Evolutionary conservation across 2,329 filamentous ascomycete genomes (phyloP), one percentile per base, ranked within the genome.

Genomic region (Emericellopsis cladophorae): DNA sequence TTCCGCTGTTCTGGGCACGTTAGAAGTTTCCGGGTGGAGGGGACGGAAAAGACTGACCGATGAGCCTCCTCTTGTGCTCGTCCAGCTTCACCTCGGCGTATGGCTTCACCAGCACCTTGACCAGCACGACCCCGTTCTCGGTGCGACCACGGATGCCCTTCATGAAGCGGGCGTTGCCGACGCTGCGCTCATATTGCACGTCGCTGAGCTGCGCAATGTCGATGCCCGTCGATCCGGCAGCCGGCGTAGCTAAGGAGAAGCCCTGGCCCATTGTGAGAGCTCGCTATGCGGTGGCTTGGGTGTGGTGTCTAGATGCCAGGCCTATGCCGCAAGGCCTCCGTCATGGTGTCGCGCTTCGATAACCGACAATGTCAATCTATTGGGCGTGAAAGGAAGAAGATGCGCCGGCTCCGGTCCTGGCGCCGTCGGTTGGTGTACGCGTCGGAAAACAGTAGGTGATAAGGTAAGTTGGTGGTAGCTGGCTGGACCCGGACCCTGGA

Each of bases 41-140:
- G 22, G 37, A 14, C 14, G 29, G 18, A 10, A 12, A n/a, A 26
- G 15, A 24, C 34, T 40, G 63, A 90, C 86, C 70, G 44, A 82
- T 73, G 34, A 96, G 81, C 48, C 77, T 75, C 53, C 77, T 77
- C 53, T 84, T 81, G 63, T 95, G 94, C 47, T 78, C 67, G 47
- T 83, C 80, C 47, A 96, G 73, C 45, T 85, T 77, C 65, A 95
- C 82, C 47, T 80, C 79, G 22, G 82, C 73, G 56, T 88, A 93
- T 4, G 89, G 88, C 62, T 98, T 98, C 60, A 93, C 85, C 43
- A 95, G 82, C 24, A 95, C 83, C 64, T 96, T 96, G 56, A 93
- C 88, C 42, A 96, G 80, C 15, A 94, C 89, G 33, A 95, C 71
- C 42, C 92, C 90, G 67, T 95, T 84, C 53, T 84, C 83, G 57